These are phyloP conservation scores for Hypoxylon trugodes DNA, from an alignment of 495 filamentous ascomycete genomes.

Conservation along the genomic window DNA sequence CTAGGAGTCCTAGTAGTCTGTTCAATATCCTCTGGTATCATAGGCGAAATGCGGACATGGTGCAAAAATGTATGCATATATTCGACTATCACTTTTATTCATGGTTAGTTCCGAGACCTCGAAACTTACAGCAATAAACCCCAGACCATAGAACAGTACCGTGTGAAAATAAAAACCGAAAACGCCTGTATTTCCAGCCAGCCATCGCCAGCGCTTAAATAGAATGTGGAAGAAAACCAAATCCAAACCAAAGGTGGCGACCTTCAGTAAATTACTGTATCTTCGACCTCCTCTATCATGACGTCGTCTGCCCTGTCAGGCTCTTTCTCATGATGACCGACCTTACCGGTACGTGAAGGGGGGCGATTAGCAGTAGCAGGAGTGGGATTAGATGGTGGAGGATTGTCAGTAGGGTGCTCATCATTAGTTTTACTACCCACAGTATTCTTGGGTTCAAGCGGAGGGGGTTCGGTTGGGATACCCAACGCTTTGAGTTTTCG, in stretches of 20 bases:
- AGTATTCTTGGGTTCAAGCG: slow-evolving; percentile 40
- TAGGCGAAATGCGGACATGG: too few species aligned
- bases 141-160: slow-evolving; percentile 8
- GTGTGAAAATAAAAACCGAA: too few species aligned
- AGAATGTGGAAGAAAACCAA: slow-evolving; percentile 5
- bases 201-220: slow-evolving; percentile 3
- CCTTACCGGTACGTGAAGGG: slow-evolving; percentile 45
- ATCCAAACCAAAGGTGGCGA: neutral
- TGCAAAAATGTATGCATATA: slow-evolving; percentile 12
- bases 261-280: slow-evolving; percentile 83
- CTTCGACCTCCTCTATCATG: slow-evolving; percentile 78
- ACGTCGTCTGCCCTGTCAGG: slow-evolving; percentile 75
- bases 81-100: slow-evolving; percentile 20
- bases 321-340: slow-evolving; percentile 52
- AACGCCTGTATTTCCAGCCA: slow-evolving; percentile 19
- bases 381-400: slow-evolving; percentile 47
- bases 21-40: too few species aligned
- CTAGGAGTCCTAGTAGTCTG: too few species aligned
- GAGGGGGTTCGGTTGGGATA: slow-evolving; percentile 34
- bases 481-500: slow-evolving; percentile 43
- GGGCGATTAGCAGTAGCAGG: slow-evolving; percentile 41
- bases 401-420: slow-evolving; percentile 55
- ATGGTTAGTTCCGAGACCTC: slow-evolving; percentile 23
- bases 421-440: slow-evolving; percentile 57
- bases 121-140: slow-evolving; percentile 29